Base-by-base conservation (phyloP, 352 stramenopile species). In the Phytophthora boehmeriae region DNA sequence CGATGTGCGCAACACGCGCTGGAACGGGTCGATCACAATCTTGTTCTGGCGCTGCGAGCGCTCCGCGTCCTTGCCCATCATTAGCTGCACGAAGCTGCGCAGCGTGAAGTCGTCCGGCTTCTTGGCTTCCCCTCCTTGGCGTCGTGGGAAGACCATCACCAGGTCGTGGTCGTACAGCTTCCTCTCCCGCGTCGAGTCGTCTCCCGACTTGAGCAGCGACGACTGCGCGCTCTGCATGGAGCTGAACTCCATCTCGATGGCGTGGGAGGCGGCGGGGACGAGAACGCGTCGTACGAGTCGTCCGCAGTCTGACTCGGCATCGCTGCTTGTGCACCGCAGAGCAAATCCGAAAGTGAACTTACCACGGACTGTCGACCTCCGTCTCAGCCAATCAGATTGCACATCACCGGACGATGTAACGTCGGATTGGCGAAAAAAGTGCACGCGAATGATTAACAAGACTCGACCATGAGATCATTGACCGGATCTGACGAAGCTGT, bases 81-180 rank as follows among this genome's bases (percentile, higher is more conserved):
- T 59, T n/a, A 91, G 68, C 25, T 76, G 51, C 35, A 92, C 78
- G 44, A 90, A 94, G 43, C 67, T 66, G n/a, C 69, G 54, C 43
- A 86, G 27, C 20, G 86, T 87, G 50, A 89, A 94, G 23, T 84
- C 66, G 28, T 86, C 68, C 16, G 79, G 73, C 39, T 89, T 75
- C 67, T 92, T 92, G 32, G 65, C 43, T 47, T 92, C 81, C 48
- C 80, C 86, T 35, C 80, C 81, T 22, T 85, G 59, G 39, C 82
- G 83, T 4, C 73, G 71, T 11, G 83, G 73, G 53, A 94, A 94
- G 63, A 92, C 84, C 80, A 94, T 84, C 52, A 94, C 85, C 45
- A 94, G 66, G 59, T 93, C 85, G 55, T 87, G 67, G 51, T 86
- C 85, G 76, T 91, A 91, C 55, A 92, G 42, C 53, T 68, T 75